Conservation (phyloP, 345 rosid genomes). For the Aquilaria malaccensis region DNA sequence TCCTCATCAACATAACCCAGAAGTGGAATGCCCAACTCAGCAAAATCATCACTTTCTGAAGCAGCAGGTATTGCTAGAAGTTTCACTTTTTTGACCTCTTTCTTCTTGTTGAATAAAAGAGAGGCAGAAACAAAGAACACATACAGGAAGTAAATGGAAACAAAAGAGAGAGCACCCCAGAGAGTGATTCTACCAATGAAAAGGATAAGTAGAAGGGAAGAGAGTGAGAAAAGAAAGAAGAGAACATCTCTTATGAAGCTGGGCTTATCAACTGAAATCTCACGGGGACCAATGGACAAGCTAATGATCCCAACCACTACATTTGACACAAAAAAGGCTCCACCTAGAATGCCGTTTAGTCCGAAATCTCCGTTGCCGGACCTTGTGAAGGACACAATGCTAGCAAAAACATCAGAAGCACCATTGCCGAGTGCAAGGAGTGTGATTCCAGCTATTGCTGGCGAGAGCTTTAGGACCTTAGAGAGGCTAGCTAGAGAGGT, state of each 20-base stretch:
- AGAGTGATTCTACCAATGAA: conserved; percentile 43
- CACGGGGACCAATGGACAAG: conserved; percentile 24
- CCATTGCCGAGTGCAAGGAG: conserved; percentile 84
- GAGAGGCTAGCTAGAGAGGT: conserved; percentile 69
- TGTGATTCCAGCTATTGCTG: conserved; percentile 81
- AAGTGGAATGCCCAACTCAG: conserved; percentile 37
- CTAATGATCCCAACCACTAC: conserved; percentile 76
- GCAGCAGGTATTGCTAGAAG: conserved; percentile 1
- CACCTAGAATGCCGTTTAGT: conserved; percentile 73
- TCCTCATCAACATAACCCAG: conserved; percentile 46
- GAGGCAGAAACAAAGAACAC: conserved; percentile 53
- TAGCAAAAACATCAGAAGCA: conserved; percentile 83
- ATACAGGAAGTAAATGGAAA: conserved; percentile 53
- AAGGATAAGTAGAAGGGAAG: conserved; percentile 51
- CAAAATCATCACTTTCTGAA: conserved; percentile 16
- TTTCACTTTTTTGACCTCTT: conserved; percentile 8
- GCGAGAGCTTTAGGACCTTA: conserved; percentile 67
- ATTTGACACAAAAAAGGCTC: conserved; percentile 71
- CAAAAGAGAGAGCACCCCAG: conserved; percentile 57
- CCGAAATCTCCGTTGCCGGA: conserved; percentile 66
- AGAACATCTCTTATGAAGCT: conserved; percentile 68
- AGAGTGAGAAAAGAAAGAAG: conserved; percentile 62
- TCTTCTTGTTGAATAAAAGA: conserved; percentile 21
- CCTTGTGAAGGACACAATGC: conserved; percentile 71
- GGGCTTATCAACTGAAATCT: conserved; percentile 44